Evolutionary conservation across 139 green algal species (phyloP).

Genomic region (Raphidocelis subcapitata): DNA sequence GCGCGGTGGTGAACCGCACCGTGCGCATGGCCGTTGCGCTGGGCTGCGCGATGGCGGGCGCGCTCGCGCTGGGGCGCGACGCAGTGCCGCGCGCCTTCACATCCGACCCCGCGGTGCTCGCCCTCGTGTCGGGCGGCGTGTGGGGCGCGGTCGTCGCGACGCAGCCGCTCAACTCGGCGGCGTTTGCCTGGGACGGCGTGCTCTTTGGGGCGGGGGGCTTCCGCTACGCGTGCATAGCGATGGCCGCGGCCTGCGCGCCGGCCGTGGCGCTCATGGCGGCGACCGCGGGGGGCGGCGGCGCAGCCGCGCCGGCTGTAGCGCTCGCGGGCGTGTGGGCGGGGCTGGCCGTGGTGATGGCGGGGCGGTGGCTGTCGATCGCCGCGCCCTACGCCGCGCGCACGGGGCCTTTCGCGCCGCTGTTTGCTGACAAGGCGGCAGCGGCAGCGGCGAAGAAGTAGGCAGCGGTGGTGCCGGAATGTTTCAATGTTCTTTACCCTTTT

Average conservation of each 20-base stretch:
- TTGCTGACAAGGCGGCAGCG: background rate
- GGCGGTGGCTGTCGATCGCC: constrained; percentile 52
- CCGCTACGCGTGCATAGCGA: constrained; percentile 44
- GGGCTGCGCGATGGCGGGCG: constrained; percentile 38
- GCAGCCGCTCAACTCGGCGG: constrained; percentile 73
- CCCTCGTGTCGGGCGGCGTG: constrained; percentile 39
- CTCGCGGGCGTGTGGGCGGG: constrained; percentile 66
- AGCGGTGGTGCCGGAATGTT: too few species aligned
- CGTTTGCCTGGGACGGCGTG: constrained; percentile 79
- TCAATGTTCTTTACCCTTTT: too few species aligned
- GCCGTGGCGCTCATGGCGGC: constrained; percentile 42
- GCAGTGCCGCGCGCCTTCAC: constrained; percentile 48
- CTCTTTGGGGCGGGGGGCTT: constrained; percentile 64
- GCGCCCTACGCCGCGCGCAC: constrained; percentile 22
- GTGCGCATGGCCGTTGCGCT: constrained; percentile 35
- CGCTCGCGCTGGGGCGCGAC: constrained; percentile 27
- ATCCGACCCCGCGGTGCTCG: constrained; percentile 49
- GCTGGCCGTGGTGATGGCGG: constrained; percentile 60
- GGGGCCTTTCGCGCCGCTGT: background rate
- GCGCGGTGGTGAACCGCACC: constrained; percentile 30
- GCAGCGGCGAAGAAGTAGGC: too few species aligned
- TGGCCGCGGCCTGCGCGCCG: constrained; percentile 32
- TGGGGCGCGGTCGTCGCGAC: constrained; percentile 57
- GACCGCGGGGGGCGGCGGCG: background rate
- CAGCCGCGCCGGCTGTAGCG: constrained; percentile 8